Conservation (phyloP, 2,329 filamentous ascomycete species). For the Aspergillus carbonarius region DNA sequence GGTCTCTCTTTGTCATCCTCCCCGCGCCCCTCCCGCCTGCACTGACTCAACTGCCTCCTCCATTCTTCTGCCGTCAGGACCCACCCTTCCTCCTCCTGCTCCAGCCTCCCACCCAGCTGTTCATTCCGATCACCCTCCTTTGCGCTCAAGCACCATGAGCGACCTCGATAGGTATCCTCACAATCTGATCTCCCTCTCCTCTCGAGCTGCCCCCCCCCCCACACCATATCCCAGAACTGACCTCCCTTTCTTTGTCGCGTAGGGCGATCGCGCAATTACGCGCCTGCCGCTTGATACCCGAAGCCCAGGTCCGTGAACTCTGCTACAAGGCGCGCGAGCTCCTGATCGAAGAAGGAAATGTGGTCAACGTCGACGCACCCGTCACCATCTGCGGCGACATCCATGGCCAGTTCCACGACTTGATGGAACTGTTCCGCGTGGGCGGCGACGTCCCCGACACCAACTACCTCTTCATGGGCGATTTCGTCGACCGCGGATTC, state of each 20-base stretch:
- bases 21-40: constrained; percentile 9
- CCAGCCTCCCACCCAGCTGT: constrained; percentile 7
- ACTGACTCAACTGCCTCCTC: constrained; percentile 10
- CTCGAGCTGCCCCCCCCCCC: background rate
- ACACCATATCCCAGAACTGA: background rate
- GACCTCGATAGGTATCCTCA: constrained; percentile 78
- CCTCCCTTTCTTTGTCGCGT: constrained; percentile 11
- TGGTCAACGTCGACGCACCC: constrained; percentile 90
- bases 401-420: constrained; percentile 92
- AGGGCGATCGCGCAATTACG: constrained; percentile 95
- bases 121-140: constrained; percentile 1
- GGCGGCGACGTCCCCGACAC: constrained; percentile 93
- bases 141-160: constrained; percentile 63
- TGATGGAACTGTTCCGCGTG: constrained; percentile 95
- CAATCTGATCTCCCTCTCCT: too few species aligned
- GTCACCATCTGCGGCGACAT: constrained; percentile 98
- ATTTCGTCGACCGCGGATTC: constrained; percentile 97
- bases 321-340: constrained; percentile 97
- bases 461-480: constrained; percentile 97
- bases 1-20: constrained; percentile 13
- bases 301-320: constrained; percentile 90
- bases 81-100: constrained; percentile 14
- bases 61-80: constrained; percentile 16
- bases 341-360: constrained; percentile 95
- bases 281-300: constrained; percentile 92